Evolutionary conservation across 108 stramenopile genomes (phyloP).

Genomic region (Bacterosira constricta): DNA sequence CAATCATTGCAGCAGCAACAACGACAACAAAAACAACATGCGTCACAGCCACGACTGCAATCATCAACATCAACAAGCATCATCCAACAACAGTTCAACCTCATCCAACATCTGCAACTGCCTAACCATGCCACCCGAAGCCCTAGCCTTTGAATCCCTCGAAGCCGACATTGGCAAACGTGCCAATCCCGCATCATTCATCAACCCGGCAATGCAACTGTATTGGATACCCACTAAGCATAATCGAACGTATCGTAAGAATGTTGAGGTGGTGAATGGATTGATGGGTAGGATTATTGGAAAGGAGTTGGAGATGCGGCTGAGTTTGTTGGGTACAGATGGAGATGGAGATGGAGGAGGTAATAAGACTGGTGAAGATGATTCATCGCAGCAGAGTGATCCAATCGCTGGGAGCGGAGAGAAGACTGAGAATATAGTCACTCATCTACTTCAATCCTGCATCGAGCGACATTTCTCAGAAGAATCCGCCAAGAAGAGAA

Average conservation of each 20-base stretch:
- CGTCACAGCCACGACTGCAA: not conserved
- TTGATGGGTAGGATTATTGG: constrained; percentile 30
- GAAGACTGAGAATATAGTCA: not conserved
- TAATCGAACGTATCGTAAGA: constrained; percentile 22
- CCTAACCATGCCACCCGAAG: constrained; percentile 2
- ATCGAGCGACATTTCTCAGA: not conserved
- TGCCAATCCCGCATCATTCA: not conserved
- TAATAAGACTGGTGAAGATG: not conserved
- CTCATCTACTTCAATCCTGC: constrained; percentile 5
- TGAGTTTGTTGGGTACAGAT: too few species aligned
- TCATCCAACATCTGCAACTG: not conserved
- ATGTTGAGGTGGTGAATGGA: constrained; percentile 1
- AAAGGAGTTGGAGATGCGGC: not conserved
- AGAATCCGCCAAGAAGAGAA: not conserved
- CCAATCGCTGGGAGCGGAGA: not conserved
- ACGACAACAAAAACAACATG: not conserved
- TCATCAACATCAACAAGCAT: too few species aligned
- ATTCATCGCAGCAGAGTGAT: not conserved
- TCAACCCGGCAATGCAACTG: constrained; percentile 28
- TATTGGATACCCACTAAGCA: constrained; percentile 31
- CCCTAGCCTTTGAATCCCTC: constrained; percentile 33
- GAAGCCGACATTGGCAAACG: constrained; percentile 10
- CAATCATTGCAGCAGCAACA: not conserved
- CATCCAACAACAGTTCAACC: too few species aligned
- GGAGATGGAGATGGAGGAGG: too few species aligned